Percentiles rank a stretch among this genome's conserved stretches.
Evolutionary conservation across 208 protist species (phyloP).

Genomic region (Crithidia brevicula): DNA sequence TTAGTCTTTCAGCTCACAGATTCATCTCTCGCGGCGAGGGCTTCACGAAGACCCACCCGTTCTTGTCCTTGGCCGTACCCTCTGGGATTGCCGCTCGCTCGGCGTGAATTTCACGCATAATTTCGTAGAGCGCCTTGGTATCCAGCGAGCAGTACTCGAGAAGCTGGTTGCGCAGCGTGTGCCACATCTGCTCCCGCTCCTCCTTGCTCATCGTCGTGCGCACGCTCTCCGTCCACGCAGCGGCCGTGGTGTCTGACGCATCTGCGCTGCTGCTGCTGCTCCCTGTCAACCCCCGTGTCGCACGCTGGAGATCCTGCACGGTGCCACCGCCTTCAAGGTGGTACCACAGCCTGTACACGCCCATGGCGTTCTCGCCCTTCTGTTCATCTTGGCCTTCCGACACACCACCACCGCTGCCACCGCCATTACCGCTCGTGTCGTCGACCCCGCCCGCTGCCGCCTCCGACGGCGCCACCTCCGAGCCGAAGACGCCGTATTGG

Average conservation of each 20-base stretch:
- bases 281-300: background rate
- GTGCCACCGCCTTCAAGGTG: constrained; percentile 85
- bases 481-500: constrained; percentile 87
- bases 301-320: constrained; percentile 70
- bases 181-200: constrained; percentile 71
- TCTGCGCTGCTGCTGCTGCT: background rate
- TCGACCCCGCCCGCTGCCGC: constrained; percentile 28
- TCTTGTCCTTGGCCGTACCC: constrained; percentile 65
- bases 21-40: constrained; percentile 62
- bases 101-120: constrained; percentile 84
- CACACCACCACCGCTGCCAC: background rate
- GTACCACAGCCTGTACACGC: constrained; percentile 88
- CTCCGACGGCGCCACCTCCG: constrained; percentile 29
- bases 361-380: constrained; percentile 92
- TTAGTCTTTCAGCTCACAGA: constrained; percentile 24
- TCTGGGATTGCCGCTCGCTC: constrained; percentile 57
- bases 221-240: constrained; percentile 21
- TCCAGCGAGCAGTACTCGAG: constrained; percentile 93
- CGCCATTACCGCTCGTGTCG: constrained; percentile 4
- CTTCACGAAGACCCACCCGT: constrained; percentile 79
- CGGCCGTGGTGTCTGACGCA: background rate
- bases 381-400: constrained; percentile 51
- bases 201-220: constrained; percentile 41
- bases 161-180: constrained; percentile 80
- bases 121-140: constrained; percentile 87